These are phyloP conservation scores for Taiozyma sp. DNA, from an alignment of 1,139 yeast genomes.

Conservation along the genomic window DNA sequence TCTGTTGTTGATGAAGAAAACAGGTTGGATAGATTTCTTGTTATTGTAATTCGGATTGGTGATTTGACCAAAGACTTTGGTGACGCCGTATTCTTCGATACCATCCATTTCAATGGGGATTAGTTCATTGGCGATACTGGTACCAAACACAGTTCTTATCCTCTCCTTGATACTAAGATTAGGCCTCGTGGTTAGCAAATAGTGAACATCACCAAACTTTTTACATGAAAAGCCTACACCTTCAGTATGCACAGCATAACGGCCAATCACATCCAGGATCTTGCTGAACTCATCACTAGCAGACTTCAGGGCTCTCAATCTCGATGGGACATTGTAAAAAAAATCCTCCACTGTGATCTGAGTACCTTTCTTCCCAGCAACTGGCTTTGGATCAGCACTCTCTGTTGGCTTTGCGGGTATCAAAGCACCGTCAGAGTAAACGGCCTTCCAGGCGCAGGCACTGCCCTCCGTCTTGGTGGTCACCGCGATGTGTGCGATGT, in stretches of 20 bases:
- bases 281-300: constrained; percentile 71
- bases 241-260: constrained; percentile 73
- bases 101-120: constrained; percentile 38
- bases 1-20: constrained; percentile 82
- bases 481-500: constrained; percentile 65
- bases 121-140: constrained; percentile 62
- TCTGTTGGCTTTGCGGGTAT: constrained; percentile 30
- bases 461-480: constrained; percentile 63
- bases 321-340: constrained; percentile 83
- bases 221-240: constrained; percentile 77
- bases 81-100: constrained; percentile 40
- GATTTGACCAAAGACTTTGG: constrained; percentile 51
- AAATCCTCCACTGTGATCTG: constrained; percentile 82
- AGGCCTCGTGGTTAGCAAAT: constrained; percentile 51
- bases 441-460: constrained; percentile 64
- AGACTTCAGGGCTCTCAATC: constrained; percentile 62
- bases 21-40: constrained; percentile 62
- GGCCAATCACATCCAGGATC: constrained; percentile 78
- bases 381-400: constrained; percentile 54
- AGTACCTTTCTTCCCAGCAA: constrained; percentile 89
- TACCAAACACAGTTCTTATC: constrained; percentile 71
- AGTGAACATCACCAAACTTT: constrained; percentile 63
- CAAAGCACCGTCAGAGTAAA: constrained; percentile 61
- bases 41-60: constrained; percentile 71
- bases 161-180: constrained; percentile 51